These are phyloP conservation scores for Firmiana major DNA, from an alignment of 345 rosid genomes.

Conservation along the genomic window DNA sequence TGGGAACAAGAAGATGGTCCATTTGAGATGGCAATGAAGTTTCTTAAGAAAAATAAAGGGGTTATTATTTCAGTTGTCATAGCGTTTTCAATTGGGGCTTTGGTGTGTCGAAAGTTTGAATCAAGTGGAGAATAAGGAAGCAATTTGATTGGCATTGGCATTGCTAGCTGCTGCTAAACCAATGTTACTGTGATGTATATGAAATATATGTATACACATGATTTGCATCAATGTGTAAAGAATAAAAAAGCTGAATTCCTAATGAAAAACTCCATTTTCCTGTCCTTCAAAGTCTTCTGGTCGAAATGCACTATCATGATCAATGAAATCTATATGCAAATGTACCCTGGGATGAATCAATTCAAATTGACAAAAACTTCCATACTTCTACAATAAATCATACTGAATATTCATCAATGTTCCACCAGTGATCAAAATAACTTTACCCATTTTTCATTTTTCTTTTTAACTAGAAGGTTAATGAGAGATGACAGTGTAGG, in stretches of 20 bases:
- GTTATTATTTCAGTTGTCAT: background rate
- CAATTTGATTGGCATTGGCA: background rate
- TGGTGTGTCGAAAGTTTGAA: slow-evolving; percentile 4
- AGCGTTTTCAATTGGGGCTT: background rate
- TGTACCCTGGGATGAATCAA: background rate
- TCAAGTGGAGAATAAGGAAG: background rate
- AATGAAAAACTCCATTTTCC: background rate
- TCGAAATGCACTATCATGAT: background rate
- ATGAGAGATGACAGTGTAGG: background rate
- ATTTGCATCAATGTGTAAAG: background rate
- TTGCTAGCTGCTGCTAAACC: background rate
- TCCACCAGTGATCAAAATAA: background rate
- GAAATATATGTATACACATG: background rate
- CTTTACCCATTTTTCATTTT: background rate
- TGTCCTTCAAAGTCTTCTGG: background rate
- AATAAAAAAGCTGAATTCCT: background rate
- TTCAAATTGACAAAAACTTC: background rate
- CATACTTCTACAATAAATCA: background rate
- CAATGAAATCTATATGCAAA: background rate
- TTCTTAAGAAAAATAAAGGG: slow-evolving; percentile 7
- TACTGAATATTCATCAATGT: background rate
- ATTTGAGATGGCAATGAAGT: slow-evolving; percentile 10
- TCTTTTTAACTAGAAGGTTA: background rate
- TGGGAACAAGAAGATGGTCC: slow-evolving; percentile 6
- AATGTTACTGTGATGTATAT: background rate